Evolutionary conservation across 805 yeast species (phyloP).

Genomic region (Sungouiozyma intestinalis): DNA sequence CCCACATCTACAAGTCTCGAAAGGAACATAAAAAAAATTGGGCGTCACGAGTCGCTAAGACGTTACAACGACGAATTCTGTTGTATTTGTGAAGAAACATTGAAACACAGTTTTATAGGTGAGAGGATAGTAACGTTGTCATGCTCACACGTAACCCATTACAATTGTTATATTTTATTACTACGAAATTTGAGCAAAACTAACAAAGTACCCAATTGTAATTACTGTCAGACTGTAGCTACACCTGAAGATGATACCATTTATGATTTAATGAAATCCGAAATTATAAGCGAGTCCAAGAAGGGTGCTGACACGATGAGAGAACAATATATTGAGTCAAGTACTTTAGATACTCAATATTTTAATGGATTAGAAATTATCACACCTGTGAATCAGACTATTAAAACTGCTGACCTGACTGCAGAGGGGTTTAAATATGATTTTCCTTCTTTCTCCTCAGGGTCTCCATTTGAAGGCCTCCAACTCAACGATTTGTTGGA

Average conservation of each 20-base stretch:
- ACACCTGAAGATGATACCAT: conserved; percentile 24
- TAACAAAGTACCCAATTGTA: conserved; percentile 19
- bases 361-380: conserved; percentile 2
- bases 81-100: conserved; percentile 36
- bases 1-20: not conserved
- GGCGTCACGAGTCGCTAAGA: not conserved
- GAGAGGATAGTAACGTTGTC: conserved; percentile 34
- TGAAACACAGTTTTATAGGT: conserved; percentile 31
- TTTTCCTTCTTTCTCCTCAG: not conserved
- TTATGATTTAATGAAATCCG: conserved; percentile 19
- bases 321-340: conserved; percentile 15
- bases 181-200: conserved; percentile 12
- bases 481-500: not conserved
- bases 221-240: conserved; percentile 15
- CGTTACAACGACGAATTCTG: conserved; percentile 21
- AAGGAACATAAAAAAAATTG: conserved; percentile 2
- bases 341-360: conserved; percentile 1
- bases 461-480: not conserved
- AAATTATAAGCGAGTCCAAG: conserved; percentile 6
- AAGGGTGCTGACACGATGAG: conserved; percentile 1
- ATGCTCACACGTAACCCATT: conserved; percentile 38
- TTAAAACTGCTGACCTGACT: conserved; percentile 22
- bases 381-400: conserved; percentile 25
- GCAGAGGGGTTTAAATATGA: conserved; percentile 19
- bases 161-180: conserved; percentile 32